Evolutionary conservation across 2,329 filamentous ascomycete species (phyloP).

Genomic region (Trichoderma atrobrunneum): DNA sequence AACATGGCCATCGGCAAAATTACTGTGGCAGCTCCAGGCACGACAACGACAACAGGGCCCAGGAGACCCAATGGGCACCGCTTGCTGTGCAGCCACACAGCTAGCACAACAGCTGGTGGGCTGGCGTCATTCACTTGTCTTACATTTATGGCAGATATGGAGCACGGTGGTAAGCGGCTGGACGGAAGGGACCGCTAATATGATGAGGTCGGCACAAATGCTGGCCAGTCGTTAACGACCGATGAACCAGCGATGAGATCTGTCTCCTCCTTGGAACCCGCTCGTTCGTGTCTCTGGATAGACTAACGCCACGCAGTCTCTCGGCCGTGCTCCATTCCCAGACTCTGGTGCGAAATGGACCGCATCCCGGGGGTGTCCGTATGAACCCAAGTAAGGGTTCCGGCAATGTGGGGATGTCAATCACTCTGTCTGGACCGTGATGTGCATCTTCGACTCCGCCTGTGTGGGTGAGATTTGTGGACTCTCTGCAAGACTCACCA

Average conservation of each 20-base stretch:
- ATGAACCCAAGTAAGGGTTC: slow-evolving; percentile 3
- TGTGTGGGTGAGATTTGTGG: slow-evolving; percentile 20
- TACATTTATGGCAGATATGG: neutral
- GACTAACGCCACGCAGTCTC: neutral
- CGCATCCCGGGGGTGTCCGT: neutral
- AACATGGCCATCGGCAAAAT: neutral
- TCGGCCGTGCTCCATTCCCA: slow-evolving; percentile 1
- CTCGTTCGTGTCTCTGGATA: slow-evolving; percentile 19
- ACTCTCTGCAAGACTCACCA: slow-evolving; percentile 11
- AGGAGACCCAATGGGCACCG: neutral
- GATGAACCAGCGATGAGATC: slow-evolving; percentile 18
- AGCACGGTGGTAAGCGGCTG: slow-evolving; percentile 15
- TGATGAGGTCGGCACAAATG: slow-evolving; percentile 11
- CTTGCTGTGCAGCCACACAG: neutral
- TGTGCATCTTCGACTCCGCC: slow-evolving; percentile 20
- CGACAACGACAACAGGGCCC: neutral
- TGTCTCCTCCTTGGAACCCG: slow-evolving; percentile 4
- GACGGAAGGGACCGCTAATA: slow-evolving; percentile 20
- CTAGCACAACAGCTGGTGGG: neutral
- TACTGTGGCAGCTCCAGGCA: neutral
- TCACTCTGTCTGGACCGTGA: slow-evolving; percentile 21
- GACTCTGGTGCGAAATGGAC: neutral
- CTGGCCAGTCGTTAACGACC: slow-evolving; percentile 17
- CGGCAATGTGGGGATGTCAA: slow-evolving; percentile 16
- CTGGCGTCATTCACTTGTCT: neutral